phyloP scores from a whole-genome alignment of 2,329 filamentous ascomycete species.

The Kalmusia sp. region DNA sequence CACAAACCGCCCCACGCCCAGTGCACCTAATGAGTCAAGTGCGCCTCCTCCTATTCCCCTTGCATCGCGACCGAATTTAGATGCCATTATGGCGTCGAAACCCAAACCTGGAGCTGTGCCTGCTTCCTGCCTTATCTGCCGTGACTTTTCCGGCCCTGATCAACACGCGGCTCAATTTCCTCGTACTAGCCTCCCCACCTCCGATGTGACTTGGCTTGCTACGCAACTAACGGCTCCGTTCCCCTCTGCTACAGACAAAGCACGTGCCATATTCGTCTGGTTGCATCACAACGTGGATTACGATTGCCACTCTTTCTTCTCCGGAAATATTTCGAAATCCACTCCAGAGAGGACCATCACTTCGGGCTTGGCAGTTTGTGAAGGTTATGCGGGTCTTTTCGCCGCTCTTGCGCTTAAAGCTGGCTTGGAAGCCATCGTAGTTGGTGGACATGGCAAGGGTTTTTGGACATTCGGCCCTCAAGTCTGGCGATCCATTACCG shows the following conservation, averaged over 20 bases:
- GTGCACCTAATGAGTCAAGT: constrained; percentile 16
- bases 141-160: constrained; percentile 87
- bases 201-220: constrained; percentile 75
- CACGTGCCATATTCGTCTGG: constrained; percentile 92
- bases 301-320: constrained; percentile 81
- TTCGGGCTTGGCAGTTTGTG: constrained; percentile 82
- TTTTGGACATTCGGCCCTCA: constrained; percentile 72
- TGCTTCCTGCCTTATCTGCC: constrained; percentile 74
- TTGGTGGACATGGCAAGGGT: constrained; percentile 86
- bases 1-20: constrained; percentile 25
- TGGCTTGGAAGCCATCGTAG: constrained; percentile 77
- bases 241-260: constrained; percentile 84
- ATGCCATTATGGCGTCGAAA: constrained; percentile 58
- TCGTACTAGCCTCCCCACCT: constrained; percentile 72
- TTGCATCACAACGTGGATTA: constrained; percentile 92
- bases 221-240: constrained; percentile 80
- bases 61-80: constrained; percentile 64
- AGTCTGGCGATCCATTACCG: constrained; percentile 70
- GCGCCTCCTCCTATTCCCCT: constrained; percentile 61
- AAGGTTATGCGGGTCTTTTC: constrained; percentile 85
- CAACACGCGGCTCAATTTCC: constrained; percentile 79
- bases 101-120: constrained; percentile 34
- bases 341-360: constrained; percentile 77
- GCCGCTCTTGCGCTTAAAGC: constrained; percentile 78
- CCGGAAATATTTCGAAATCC: constrained; percentile 68